Evolutionary conservation across 2,329 filamentous ascomycete genomes (phyloP).

Genomic region (Cladobotryum mycophilum): DNA sequence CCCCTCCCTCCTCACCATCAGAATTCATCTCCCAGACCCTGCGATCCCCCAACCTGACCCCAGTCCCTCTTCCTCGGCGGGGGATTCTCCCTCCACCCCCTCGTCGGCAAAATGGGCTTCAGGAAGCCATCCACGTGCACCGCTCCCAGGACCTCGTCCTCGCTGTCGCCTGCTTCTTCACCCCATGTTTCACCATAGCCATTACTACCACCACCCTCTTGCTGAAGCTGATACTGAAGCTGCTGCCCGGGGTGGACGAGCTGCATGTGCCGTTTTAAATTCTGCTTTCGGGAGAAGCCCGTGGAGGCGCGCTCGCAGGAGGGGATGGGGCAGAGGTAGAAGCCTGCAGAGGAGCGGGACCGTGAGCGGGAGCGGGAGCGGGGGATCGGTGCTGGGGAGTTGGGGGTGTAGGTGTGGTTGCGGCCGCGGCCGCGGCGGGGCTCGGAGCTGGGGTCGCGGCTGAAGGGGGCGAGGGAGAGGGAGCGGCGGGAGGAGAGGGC

Average conservation of each 20-base stretch:
- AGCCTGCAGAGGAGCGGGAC: constrained; percentile 25
- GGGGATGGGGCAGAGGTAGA: constrained; percentile 32
- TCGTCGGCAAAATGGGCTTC: constrained; percentile 43
- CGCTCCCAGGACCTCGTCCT: constrained; percentile 52
- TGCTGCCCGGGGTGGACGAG: constrained; percentile 32
- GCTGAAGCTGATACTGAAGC: too few relatives aligned
- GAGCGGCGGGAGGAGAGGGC: constrained; percentile 24
- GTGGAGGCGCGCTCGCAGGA: constrained; percentile 30
- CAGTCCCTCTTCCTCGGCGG: constrained; percentile 4
- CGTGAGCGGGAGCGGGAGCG: constrained; percentile 25
- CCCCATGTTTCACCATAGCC: too few relatives aligned
- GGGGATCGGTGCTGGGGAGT: constrained; percentile 14
- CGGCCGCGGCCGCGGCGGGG: constrained; percentile 11
- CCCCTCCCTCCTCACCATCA: constrained; percentile 4
- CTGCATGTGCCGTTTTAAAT: constrained; percentile 33
- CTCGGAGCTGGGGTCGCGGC: constrained; percentile 17
- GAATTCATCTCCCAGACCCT: constrained; percentile 13
- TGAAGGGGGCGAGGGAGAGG: constrained; percentile 19
- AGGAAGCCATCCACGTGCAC: constrained; percentile 66
- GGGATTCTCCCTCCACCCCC: constrained; percentile 38
- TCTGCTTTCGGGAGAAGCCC: constrained; percentile 31
- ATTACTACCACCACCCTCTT: too few relatives aligned
- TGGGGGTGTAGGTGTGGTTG: not conserved
- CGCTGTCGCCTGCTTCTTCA: constrained; percentile 34
- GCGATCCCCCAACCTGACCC: not conserved